phyloP scores from a whole-genome alignment of 768 basidiomycete genomes.

The Hysterangium stoloniferum region DNA sequence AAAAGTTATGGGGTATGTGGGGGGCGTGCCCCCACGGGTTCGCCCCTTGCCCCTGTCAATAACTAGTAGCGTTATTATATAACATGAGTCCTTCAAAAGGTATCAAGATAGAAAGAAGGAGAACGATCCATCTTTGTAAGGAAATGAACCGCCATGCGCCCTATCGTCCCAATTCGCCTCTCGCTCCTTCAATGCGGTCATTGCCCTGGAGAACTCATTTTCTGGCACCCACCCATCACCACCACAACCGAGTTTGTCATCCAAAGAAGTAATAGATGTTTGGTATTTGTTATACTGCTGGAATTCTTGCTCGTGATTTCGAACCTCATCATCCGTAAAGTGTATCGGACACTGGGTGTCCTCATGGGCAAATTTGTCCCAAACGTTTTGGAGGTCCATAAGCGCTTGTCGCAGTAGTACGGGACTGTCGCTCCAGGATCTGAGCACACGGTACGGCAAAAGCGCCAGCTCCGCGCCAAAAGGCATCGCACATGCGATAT shows the following conservation, averaged over 20 bases:
- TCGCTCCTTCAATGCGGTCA: not conserved
- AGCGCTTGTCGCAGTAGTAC: not conserved
- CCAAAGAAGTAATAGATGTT: not conserved
- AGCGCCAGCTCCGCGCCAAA: not conserved
- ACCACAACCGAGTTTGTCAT: not conserved
- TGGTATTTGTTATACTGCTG: not conserved
- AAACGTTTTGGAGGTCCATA: not conserved
- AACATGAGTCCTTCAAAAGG: too few species aligned
- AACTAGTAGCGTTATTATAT: too few species aligned
- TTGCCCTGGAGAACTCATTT: not conserved
- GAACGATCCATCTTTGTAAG: not conserved
- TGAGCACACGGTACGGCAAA: not conserved
- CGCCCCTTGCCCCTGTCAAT: too few species aligned
- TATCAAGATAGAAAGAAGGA: not conserved
- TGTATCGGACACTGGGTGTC: not conserved
- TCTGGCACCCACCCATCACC: constrained; percentile 3
- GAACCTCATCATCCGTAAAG: not conserved
- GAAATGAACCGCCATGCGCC: not conserved
- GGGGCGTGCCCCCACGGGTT: too few species aligned
- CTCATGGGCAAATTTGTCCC: not conserved
- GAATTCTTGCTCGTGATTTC: not conserved
- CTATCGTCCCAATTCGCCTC: not conserved
- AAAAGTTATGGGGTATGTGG: too few species aligned
- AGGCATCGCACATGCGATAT: not conserved
- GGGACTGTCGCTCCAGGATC: constrained; percentile 2